Evolutionary conservation across 768 basidiomycete species (phyloP), one percentile per base, ranked within the genome.

Genomic region (Cystobasidium ongulense): DNA sequence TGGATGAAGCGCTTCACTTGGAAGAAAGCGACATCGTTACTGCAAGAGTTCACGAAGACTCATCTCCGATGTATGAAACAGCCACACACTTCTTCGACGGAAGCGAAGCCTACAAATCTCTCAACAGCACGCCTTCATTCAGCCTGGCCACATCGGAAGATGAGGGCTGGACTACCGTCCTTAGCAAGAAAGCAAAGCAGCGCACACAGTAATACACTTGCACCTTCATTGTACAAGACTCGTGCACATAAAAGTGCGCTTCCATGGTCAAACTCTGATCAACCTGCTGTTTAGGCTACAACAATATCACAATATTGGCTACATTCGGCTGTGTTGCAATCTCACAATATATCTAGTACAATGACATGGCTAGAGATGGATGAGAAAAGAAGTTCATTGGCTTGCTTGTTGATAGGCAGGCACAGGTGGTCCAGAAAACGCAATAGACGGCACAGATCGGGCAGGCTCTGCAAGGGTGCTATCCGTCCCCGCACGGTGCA

Each of bases 161-260:
- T 17, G 63, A 64, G 15, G 63, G 63, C 31, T 64, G 63, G 63
- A 64, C 63, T 15, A 64, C 63, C 35, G 63, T 64, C 27, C 41
- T 43, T 18, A 64, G 63, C 63, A 64, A 64, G 38, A 64, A 43
- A 27, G 25, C 35, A 10, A 64, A 64, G 27, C 25, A 35, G n/a
- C 35, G 38, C 21, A 38, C 36, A 15, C 25, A 41, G 36, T 38
- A n/a, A 21, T 8, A 31, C n/a, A 31, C 53, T 8, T 7, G 53
- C 11, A 21, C 7, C 53, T 25, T 31, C 29, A n/a, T n/a, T n/a
- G n/a, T n/a, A n/a, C n/a, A n/a, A n/a, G n/a, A n/a, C n/a, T n/a
- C n/a, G n/a, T n/a, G n/a, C n/a, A n/a, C n/a, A n/a, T n/a, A n/a
- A n/a, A n/a, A n/a, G n/a, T n/a, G n/a, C n/a, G n/a, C n/a, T n/a